These are phyloP conservation scores for Osmanthus fragrans DNA, from an alignment of 257 asterid species.

Conservation along the genomic window DNA sequence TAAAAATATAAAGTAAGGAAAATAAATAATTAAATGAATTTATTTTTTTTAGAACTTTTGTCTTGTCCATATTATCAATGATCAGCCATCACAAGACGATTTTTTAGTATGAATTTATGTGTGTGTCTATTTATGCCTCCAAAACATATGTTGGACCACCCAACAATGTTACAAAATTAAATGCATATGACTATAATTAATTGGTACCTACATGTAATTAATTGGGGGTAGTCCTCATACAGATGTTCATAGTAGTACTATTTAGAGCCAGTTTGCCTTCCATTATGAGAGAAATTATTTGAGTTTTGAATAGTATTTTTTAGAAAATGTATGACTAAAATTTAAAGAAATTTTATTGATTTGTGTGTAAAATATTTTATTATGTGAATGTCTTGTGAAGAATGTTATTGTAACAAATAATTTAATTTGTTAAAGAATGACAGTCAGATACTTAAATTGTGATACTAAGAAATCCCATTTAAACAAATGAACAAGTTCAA, in stretches of 20 bases:
- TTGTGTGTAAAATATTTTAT: too few relatives aligned
- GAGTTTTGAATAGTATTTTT: too few relatives aligned
- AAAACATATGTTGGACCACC: slow-evolving; percentile 30
- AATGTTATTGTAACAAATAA: too few relatives aligned
- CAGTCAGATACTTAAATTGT: background rate
- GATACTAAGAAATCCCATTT: background rate
- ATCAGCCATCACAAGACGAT: background rate
- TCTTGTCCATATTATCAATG: background rate
- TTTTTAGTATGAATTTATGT: slow-evolving; percentile 30
- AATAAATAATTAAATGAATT: too few relatives aligned
- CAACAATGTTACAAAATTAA: slow-evolving; percentile 16
- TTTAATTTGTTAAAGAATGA: too few relatives aligned
- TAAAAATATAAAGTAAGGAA: too few relatives aligned
- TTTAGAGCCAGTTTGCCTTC: background rate
- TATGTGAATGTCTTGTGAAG: too few relatives aligned
- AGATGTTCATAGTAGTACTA: background rate
- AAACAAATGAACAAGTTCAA: too few relatives aligned
- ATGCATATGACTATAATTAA: slow-evolving; percentile 16
- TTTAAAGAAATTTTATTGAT: too few relatives aligned
- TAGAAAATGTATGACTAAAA: too few relatives aligned
- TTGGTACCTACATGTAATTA: background rate
- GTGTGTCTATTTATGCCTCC: background rate
- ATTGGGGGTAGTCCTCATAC: slow-evolving; percentile 8
- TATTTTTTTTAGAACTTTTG: background rate
- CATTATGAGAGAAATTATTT: too few relatives aligned